Conservation (phyloP, 2,329 filamentous ascomycete species). For the Aspergillus pseudonomiae region DNA sequence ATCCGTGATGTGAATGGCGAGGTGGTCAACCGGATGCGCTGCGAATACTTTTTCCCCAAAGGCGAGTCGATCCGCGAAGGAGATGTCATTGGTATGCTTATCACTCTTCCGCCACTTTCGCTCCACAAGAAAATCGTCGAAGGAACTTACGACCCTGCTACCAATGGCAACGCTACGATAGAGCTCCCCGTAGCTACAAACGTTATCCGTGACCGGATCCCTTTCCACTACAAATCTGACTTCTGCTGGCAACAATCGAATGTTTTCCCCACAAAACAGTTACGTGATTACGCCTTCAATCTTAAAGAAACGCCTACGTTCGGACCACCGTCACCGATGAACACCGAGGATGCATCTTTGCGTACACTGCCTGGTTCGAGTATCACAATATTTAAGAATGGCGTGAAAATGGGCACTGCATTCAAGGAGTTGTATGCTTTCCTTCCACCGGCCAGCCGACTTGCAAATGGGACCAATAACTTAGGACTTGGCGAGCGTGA, state of each 20-base stretch:
- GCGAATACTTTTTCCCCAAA: constrained; percentile 83
- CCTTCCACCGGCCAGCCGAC: constrained; percentile 77
- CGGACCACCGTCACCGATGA: constrained; percentile 55
- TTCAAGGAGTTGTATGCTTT: constrained; percentile 90
- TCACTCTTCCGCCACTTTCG: constrained; percentile 81
- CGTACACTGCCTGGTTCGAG: constrained; percentile 83
- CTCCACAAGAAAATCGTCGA: constrained; percentile 87
- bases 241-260: constrained; percentile 79
- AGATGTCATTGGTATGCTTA: constrained; percentile 92
- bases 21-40: constrained; percentile 89
- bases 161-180: constrained; percentile 58
- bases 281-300: constrained; percentile 68
- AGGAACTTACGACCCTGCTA: constrained; percentile 83
- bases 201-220: constrained; percentile 91
- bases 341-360: constrained; percentile 75
- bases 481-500: constrained; percentile 70
- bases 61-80: constrained; percentile 82
- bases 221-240: constrained; percentile 90
- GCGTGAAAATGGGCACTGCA: constrained; percentile 78
- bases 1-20: constrained; percentile 88
- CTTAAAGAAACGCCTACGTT: constrained; percentile 49
- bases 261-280: constrained; percentile 75
- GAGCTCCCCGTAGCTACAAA: constrained; percentile 66
- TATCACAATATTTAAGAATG: constrained; percentile 93
- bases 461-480: constrained; percentile 48